Evolutionary conservation across 2,329 filamentous ascomycete genomes (phyloP).

Genomic region (Trichoderma koningiopsis): DNA sequence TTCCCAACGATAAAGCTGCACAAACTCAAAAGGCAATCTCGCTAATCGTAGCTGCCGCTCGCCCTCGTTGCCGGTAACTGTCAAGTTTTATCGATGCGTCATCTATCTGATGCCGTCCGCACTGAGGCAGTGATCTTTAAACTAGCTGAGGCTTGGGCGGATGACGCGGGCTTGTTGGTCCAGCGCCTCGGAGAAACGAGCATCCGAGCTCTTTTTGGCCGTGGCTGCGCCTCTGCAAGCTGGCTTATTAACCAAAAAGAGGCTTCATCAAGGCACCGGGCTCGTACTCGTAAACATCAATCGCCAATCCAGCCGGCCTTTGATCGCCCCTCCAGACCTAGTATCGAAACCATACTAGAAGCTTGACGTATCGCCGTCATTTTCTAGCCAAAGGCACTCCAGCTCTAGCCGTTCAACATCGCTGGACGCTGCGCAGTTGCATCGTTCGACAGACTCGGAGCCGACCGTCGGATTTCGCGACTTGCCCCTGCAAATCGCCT

Average conservation of each 20-base stretch:
- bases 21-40: constrained; percentile 4
- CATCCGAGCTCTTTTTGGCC: constrained; percentile 4
- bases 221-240: not conserved
- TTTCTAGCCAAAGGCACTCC: not conserved
- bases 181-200: constrained; percentile 18
- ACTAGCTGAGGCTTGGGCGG: not conserved
- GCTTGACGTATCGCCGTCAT: not conserved
- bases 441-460: not conserved
- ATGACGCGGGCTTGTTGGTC: constrained; percentile 5
- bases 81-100: not conserved
- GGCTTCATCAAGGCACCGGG: not conserved
- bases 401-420: constrained; percentile 26
- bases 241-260: constrained; percentile 15
- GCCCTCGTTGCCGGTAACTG: not conserved
- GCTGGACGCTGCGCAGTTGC: constrained; percentile 24
- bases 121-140: not conserved
- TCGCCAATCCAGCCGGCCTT: not conserved
- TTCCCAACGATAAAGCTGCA: not conserved
- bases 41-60: constrained; percentile 19
- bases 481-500: constrained; percentile 1
- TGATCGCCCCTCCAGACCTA: constrained; percentile 15
- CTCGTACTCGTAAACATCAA: constrained; percentile 23
- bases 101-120: not conserved
- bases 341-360: not conserved
- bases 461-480: not conserved